Evolutionary conservation across 2,329 filamentous ascomycete species (phyloP).

Genomic region (Colletotrichum sp.): DNA sequence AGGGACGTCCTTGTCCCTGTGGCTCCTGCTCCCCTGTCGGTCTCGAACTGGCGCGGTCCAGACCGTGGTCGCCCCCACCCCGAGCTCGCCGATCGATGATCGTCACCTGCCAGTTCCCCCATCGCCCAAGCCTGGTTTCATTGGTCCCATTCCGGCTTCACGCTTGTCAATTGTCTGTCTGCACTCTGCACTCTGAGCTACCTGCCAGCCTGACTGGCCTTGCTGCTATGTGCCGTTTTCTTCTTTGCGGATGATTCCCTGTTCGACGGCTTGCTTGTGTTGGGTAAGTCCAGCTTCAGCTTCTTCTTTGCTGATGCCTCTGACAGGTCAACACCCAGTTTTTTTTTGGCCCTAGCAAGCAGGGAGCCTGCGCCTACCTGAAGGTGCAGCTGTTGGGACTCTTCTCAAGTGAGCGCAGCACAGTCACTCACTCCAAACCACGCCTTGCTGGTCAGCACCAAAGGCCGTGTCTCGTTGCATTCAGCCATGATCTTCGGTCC

Average conservation of each 20-base stretch:
- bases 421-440: not conserved
- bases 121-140: not conserved
- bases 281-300: not conserved
- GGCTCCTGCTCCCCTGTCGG: not conserved
- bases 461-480: not conserved
- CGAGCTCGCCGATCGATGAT: constrained; percentile 12
- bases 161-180: not conserved
- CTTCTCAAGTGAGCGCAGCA: not conserved
- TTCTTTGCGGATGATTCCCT: not conserved
- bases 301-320: not conserved
- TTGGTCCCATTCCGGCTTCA: constrained; percentile 6
- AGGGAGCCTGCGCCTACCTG: not conserved
- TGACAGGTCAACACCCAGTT: not conserved
- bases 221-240: not conserved
- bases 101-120: not conserved
- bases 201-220: not conserved
- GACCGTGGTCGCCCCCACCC: constrained; percentile 8
- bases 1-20: not conserved
- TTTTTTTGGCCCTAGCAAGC: not conserved
- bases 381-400: not conserved
- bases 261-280: not conserved
- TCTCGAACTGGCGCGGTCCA: constrained; percentile 9
- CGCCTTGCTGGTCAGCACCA: not conserved
- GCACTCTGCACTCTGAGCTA: not conserved
- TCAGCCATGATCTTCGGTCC: not conserved